Base-by-base conservation (phyloP, 2,329 filamentous ascomycete species). In the Arthrobotrys sphaeroides region DNA sequence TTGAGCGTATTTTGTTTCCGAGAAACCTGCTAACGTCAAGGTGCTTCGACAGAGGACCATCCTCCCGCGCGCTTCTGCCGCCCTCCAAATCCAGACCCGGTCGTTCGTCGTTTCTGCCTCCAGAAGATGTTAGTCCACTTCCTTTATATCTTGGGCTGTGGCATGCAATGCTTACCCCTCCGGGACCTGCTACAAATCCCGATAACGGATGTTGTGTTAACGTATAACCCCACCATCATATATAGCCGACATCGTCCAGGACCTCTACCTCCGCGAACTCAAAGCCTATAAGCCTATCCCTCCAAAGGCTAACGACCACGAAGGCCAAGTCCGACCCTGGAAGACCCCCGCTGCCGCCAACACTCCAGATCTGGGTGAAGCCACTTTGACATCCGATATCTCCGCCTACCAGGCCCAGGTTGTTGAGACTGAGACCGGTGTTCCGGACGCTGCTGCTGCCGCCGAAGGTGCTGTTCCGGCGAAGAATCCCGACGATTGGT, bases 171-270 rank as follows among this genome's bases (percentile, higher is more conserved):
- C 24, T 40, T 13, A 18, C 26, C 20, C 22, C 20, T 24, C 5
- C n/a, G 9, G 24, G 9, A 61, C 10, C 47, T 6, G 26, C 36
- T 61, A 24, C 7, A n/a, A n/a, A n/a, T 45, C 26, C 53, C 40
- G 42, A 59, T 28, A 47, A n/a, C n/a, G n/a, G n/a, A n/a, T n/a
- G n/a, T n/a, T n/a, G n/a, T n/a, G n/a, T n/a, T 16, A 6, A 59
- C 40, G 7, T 70, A 16, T 57, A 77, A 73, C 61, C 53, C 53
- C 45, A 62, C 65, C 45, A 28, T 47, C 77, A 77, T 78, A n/a
- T n/a, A 78, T 82, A 98, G 95, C 92, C 89, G 95, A 99, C 84
- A 89, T 97, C 82, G 92, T 99, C 81, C 95, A 98, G 86, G 94
- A 98, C 83, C 89, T 99, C 82, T 99, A 99, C 88, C 90, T 99